These are phyloP conservation scores for Hibiscus tridactylites DNA, from an alignment of 345 rosid species.

Conservation along the genomic window DNA sequence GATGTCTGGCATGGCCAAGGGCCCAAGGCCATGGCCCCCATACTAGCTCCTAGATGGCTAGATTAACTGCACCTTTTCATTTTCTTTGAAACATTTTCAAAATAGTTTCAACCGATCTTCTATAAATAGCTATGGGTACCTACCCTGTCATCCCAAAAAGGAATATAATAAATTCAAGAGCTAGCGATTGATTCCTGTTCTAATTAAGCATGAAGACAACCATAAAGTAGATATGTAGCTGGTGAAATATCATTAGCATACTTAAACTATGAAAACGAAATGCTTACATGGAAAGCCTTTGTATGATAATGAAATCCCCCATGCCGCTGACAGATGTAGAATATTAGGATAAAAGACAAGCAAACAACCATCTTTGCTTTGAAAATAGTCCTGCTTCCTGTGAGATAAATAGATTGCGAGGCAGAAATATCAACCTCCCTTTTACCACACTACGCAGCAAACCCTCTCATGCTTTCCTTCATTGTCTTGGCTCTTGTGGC, in stretches of 20 bases:
- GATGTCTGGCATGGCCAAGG: not conserved
- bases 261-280: not conserved
- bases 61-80: not conserved
- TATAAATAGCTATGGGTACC: not conserved
- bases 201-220: not conserved
- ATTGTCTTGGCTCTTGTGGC: constrained; percentile 13
- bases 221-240: not conserved
- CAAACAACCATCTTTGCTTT: constrained; percentile 12
- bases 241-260: not conserved
- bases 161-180: not conserved
- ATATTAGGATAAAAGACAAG: constrained; percentile 3
- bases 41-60: not conserved
- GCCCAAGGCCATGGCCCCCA: not conserved
- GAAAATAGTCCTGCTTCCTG: not conserved
- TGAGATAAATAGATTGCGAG: not conserved
- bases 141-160: not conserved
- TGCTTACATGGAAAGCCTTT: not conserved
- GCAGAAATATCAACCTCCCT: constrained; percentile 8
- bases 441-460: constrained; percentile 8
- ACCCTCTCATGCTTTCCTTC: constrained; percentile 18
- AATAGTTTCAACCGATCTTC: not conserved
- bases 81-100: not conserved
- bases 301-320: not conserved
- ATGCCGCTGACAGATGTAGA: not conserved
- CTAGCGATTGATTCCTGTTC: not conserved